phyloP scores from a whole-genome alignment of 1,284 basidiomycete species.

The Paramarasmius palmivorus region DNA sequence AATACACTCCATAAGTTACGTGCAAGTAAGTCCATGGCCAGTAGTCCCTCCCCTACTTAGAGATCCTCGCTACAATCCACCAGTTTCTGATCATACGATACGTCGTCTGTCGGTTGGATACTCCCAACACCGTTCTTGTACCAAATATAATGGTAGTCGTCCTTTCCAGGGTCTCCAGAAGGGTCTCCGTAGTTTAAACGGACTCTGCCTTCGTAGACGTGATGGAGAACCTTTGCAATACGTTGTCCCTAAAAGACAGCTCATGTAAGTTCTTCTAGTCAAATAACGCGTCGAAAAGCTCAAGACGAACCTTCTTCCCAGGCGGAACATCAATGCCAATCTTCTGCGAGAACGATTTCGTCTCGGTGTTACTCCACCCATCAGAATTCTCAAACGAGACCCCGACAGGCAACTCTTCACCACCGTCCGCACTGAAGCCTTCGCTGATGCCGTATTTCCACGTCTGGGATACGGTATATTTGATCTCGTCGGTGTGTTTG shows the following conservation, averaged over 20 bases:
- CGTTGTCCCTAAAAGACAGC: background rate
- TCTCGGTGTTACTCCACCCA: background rate
- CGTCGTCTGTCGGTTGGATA: background rate
- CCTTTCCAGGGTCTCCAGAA: background rate
- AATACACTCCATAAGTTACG: too few relatives aligned
- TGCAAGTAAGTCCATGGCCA: too few relatives aligned
- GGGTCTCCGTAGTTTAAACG: background rate
- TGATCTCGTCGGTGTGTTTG: background rate
- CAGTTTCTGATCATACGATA: background rate
- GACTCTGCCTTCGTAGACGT: background rate
- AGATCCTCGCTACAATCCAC: background rate
- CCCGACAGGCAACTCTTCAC: background rate
- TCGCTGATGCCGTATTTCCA: background rate
- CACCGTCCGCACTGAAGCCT: background rate
- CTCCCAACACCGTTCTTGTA: conserved; percentile 1
- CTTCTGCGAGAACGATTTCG: background rate
- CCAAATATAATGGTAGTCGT: background rate
- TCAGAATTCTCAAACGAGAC: conserved; percentile 1
- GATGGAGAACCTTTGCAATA: background rate
- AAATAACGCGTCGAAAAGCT: too few relatives aligned
- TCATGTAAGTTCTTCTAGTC: background rate
- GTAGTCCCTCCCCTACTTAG: too few relatives aligned
- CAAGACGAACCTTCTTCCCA: conserved; percentile 1
- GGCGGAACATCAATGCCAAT: background rate
- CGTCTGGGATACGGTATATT: background rate